Base-by-base conservation (phyloP, 2,329 filamentous ascomycete genomes). In the Diaporthe sp. region DNA sequence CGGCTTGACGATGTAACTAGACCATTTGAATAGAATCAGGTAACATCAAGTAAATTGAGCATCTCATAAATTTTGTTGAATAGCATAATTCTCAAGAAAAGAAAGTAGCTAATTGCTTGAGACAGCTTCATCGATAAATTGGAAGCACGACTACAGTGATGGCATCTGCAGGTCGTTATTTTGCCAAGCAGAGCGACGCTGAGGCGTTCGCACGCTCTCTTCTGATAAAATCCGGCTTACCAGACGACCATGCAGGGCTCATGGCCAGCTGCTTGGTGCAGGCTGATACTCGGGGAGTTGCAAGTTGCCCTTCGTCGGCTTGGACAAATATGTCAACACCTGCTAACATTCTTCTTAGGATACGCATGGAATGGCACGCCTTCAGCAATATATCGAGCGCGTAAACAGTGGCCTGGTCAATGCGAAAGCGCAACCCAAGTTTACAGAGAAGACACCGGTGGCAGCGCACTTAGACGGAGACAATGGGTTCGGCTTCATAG, bases 401-500 rank as follows among this genome's bases (percentile, higher is more conserved):
- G 74, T 81, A 38, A 73, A 75, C 22, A 61, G 64, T 54, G 77
- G 77, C 13, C 76, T 80, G 9, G 71, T 80, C 22, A 72, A 78
- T n/a, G 75, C 80, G 7, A 72, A 42, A 19, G 74, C 79, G 1
- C 55, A 75, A 17, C 70, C 78, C 5, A 67, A 71, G 42, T 71
- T 81, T 35, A 45, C 60, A 17, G 67, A 75, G 40, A 79, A 79
- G 67, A 80, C 79, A 10, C 80, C 80, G 7, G 79, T 80, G 5
- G 76, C 78, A 57, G 79, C 79, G 13, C 76, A 76, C n/a, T 68
- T 82, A 12, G 78, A 82, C 69, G 81, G 76, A 10, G 74, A 77
- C 25, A 81, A 82, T 58, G 78, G 73, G 2, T 80, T 82, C 47
- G 81, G 81, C 12, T 80, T 82, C 60, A 77, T 81, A 52, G 80